Conservation (phyloP, 2,329 filamentous ascomycete genomes). For the Diaporthe eres region DNA sequence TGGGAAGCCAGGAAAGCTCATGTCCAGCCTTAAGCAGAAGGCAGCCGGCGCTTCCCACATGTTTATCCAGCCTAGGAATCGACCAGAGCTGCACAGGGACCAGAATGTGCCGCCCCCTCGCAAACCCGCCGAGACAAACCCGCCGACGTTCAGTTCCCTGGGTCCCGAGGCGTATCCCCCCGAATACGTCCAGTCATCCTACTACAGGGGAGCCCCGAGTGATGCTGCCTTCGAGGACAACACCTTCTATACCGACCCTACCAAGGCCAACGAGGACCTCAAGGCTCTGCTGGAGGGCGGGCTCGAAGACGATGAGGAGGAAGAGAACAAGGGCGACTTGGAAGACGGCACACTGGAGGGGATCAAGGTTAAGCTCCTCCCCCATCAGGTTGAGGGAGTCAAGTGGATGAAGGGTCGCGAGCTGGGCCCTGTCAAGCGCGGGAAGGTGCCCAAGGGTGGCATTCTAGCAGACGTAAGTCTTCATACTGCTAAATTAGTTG, state of each 20-base stretch:
- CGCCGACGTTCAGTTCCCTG: conserved; percentile 64
- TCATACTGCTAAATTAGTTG: background rate
- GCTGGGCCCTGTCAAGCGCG: conserved; percentile 85
- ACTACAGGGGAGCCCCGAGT: conserved; percentile 33
- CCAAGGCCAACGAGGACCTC: conserved; percentile 80
- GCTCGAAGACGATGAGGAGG: conserved; percentile 78
- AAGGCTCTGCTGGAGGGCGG: conserved; percentile 87
- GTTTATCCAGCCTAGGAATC: conserved; percentile 67
- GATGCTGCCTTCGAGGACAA: conserved; percentile 55
- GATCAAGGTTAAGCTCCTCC: conserved; percentile 87
- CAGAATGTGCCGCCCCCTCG: conserved; percentile 61
- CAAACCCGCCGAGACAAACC: conserved; percentile 55
- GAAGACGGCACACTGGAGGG: conserved; percentile 77
- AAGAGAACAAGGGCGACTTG: conserved; percentile 56
- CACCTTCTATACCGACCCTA: conserved; percentile 76
- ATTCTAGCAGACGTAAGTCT: conserved; percentile 82
- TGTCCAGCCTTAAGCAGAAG: conserved; percentile 68
- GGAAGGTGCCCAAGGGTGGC: conserved; percentile 87
- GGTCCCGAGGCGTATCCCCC: conserved; percentile 48
- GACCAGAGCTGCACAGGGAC: conserved; percentile 70
- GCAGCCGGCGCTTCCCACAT: conserved; percentile 58
- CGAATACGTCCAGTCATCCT: conserved; percentile 52
- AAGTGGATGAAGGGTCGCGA: conserved; percentile 97
- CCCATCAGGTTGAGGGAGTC: conserved; percentile 94
- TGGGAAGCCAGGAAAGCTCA: conserved; percentile 58